Percentiles rank a stretch among this genome's conserved stretches.
Conservation (phyloP, 768 basidiomycete species). For the Boletus patriciae region DNA sequence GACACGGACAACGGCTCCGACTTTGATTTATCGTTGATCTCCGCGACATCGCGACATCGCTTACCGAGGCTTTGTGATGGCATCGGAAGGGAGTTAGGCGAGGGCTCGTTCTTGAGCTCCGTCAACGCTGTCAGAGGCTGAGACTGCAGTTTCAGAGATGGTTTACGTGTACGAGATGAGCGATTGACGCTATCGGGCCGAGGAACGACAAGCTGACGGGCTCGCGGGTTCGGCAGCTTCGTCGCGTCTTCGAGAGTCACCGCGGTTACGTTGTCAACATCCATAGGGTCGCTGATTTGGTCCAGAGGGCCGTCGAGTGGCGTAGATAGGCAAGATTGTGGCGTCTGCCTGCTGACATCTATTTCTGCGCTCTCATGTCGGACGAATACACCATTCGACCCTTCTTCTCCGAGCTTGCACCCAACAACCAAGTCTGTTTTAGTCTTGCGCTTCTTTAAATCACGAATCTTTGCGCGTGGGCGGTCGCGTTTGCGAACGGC, state of each 20-base stretch:
- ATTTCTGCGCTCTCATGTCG: conserved; percentile 59
- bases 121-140: conserved; percentile 12
- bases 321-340: conserved; percentile 24
- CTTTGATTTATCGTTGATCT: conserved; percentile 18
- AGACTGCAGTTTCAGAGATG: conserved; percentile 31
- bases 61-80: conserved; percentile 28
- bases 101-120: conserved; percentile 10
- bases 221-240: background rate
- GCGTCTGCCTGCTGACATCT: conserved; percentile 46
- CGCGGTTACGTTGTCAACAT: conserved; percentile 12
- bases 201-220: conserved; percentile 3
- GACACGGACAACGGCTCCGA: conserved; percentile 13
- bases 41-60: conserved; percentile 24
- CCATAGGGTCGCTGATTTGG: conserved; percentile 10
- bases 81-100: conserved; percentile 7
- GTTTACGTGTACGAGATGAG: conserved; percentile 31
- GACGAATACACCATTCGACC: conserved; percentile 48
- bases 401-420: conserved; percentile 30
- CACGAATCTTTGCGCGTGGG: conserved; percentile 53
- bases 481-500: conserved; percentile 36
- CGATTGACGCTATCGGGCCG: conserved; percentile 11
- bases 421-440: conserved; percentile 34
- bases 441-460: conserved; percentile 56
- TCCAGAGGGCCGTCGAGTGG: conserved; percentile 12
- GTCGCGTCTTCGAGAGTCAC: conserved; percentile 1